phyloP scores from a whole-genome alignment of 1,139 yeast genomes.

The Sugiyamaella sp. region DNA sequence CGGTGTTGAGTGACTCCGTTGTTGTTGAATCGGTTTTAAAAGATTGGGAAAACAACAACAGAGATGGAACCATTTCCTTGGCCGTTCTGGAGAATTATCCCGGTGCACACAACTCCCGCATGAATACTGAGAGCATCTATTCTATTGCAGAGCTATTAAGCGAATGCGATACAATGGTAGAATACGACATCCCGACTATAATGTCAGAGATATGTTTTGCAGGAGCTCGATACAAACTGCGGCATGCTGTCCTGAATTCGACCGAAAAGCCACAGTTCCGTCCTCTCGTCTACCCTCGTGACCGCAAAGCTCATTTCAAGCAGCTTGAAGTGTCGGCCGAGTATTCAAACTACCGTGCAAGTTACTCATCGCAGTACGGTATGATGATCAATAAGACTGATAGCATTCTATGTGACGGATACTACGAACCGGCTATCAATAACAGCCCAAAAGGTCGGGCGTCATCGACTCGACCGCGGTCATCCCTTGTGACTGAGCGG shows the following conservation, averaged over 20 bases:
- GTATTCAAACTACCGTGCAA: conserved; percentile 23
- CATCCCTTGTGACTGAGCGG: conserved; percentile 2
- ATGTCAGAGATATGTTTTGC: conserved; percentile 27
- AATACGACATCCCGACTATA: conserved; percentile 15
- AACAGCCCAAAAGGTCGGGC: conserved; percentile 17
- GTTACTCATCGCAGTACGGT: conserved; percentile 20
- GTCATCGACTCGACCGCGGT: not conserved
- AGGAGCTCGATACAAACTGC: conserved; percentile 27
- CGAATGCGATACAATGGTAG: conserved; percentile 24
- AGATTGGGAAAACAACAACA: conserved; percentile 36
- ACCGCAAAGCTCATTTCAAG: conserved; percentile 26
- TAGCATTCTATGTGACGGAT: conserved; percentile 30
- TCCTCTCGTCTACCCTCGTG: conserved; percentile 31
- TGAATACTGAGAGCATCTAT: conserved; percentile 29
- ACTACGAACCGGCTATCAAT: conserved; percentile 29
- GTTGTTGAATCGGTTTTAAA: conserved; percentile 33
- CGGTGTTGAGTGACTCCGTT: conserved; percentile 25
- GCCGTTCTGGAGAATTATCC: conserved; percentile 45
- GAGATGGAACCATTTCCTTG: conserved; percentile 35
- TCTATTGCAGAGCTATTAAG: conserved; percentile 37
- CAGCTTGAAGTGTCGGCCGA: conserved; percentile 23
- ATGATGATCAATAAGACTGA: conserved; percentile 21
- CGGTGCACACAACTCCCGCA: conserved; percentile 34
- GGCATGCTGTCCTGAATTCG: conserved; percentile 18
- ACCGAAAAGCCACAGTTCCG: conserved; percentile 21